phyloP scores from a whole-genome alignment of 805 yeast genomes.

The Pichia insulana region DNA sequence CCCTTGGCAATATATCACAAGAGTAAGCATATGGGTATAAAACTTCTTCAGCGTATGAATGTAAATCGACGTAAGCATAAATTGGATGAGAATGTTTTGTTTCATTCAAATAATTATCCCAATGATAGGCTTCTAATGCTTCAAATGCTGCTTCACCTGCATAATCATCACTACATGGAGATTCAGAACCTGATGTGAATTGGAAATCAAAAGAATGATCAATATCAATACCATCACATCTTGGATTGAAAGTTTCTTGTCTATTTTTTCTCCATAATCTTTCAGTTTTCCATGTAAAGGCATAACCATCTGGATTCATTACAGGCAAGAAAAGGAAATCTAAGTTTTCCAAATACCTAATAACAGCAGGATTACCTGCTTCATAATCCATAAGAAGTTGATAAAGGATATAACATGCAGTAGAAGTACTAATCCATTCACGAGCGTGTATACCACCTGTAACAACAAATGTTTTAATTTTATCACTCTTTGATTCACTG shows the following conservation, averaged over 20 bases:
- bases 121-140: slow-evolving; percentile 46
- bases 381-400: slow-evolving; percentile 42
- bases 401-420: slow-evolving; percentile 51
- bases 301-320: slow-evolving; percentile 87
- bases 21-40: slow-evolving; percentile 78
- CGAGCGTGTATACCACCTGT: slow-evolving; percentile 86
- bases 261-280: slow-evolving; percentile 86
- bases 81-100: slow-evolving; percentile 50
- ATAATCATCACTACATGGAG: slow-evolving; percentile 79
- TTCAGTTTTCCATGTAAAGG: slow-evolving; percentile 69
- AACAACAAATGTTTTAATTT: slow-evolving; percentile 57
- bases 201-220: slow-evolving; percentile 77
- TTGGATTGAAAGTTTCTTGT: slow-evolving; percentile 57
- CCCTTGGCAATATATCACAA: slow-evolving; percentile 66
- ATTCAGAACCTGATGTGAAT: slow-evolving; percentile 51
- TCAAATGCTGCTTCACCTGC: slow-evolving; percentile 69
- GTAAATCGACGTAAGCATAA: slow-evolving; percentile 73
- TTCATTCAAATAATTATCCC: slow-evolving; percentile 38
- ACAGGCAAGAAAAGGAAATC: slow-evolving; percentile 78
- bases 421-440: slow-evolving; percentile 77
- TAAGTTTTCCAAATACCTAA: slow-evolving; percentile 42
- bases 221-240: slow-evolving; percentile 77
- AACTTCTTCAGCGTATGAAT: slow-evolving; percentile 78
- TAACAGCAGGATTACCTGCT: slow-evolving; percentile 30
- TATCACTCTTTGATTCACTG: slow-evolving; percentile 23